Evolutionary conservation across 768 basidiomycete genomes (phyloP).

Genomic region (Mycena maculata): DNA sequence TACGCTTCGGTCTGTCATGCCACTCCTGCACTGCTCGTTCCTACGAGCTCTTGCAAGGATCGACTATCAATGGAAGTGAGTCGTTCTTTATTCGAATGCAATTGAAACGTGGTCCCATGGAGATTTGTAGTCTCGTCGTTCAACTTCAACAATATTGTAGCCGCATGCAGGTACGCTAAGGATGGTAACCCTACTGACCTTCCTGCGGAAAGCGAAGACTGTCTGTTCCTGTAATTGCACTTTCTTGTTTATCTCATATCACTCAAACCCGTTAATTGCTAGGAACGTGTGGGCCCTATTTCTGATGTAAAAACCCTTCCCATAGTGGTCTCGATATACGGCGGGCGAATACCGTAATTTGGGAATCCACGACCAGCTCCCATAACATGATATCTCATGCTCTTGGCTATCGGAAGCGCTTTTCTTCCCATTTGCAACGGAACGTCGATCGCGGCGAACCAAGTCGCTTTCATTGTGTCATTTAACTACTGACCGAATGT

Average conservation of each 20-base stretch:
- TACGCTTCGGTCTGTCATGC: constrained; percentile 4
- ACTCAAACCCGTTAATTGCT: neutral
- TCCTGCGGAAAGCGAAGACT: constrained; percentile 21
- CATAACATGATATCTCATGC: neutral
- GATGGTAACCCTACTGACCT: too few relatives aligned
- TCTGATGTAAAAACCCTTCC: neutral
- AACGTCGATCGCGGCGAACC: constrained; percentile 17
- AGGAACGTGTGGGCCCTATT: neutral
- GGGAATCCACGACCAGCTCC: neutral
- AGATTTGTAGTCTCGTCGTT: constrained; percentile 23
- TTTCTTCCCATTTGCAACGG: constrained; percentile 25
- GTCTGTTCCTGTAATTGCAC: constrained; percentile 9
- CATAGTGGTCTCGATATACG: constrained; percentile 24
- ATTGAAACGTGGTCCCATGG: too few relatives aligned
- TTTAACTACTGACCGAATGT: constrained; percentile 33
- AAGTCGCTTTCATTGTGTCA: constrained; percentile 18
- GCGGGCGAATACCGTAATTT: constrained; percentile 2
- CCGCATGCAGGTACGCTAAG: too few relatives aligned
- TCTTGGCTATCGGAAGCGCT: constrained; percentile 20
- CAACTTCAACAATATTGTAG: neutral
- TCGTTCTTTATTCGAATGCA: too few relatives aligned
- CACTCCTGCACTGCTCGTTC: neutral
- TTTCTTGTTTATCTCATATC: neutral
- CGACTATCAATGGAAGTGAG: neutral
- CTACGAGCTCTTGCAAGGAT: constrained; percentile 5